phyloP scores from a whole-genome alignment of 805 yeast genomes.

The Candida coleopterorum region DNA sequence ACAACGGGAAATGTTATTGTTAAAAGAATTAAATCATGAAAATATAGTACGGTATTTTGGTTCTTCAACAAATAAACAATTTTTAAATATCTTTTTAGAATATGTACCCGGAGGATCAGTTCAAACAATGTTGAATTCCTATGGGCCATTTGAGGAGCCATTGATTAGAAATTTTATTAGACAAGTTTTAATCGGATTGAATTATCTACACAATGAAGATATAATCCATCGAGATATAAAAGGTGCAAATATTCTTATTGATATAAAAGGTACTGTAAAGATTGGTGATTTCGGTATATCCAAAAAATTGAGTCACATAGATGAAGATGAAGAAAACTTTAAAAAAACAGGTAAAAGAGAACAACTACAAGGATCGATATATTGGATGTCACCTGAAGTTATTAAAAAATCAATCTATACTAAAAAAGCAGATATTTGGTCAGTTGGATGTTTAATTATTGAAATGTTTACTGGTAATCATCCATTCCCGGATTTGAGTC shows the following conservation, averaged over 20 bases:
- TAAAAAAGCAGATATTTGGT: constrained; percentile 94
- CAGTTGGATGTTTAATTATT: constrained; percentile 87
- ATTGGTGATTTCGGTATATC: constrained; percentile 87
- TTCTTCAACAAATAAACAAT: constrained; percentile 67
- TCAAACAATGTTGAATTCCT: constrained; percentile 62
- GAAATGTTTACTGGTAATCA: constrained; percentile 97
- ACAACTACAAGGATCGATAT: constrained; percentile 87
- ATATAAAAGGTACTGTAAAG: constrained; percentile 74
- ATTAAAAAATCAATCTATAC: constrained; percentile 91
- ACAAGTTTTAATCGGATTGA: constrained; percentile 72
- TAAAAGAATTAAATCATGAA: constrained; percentile 79
- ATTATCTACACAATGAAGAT: constrained; percentile 67
- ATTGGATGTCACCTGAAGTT: constrained; percentile 99
- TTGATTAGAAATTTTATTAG: constrained; percentile 65
- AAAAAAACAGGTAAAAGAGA: constrained; percentile 51
- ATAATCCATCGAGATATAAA: constrained; percentile 85
- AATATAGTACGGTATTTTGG: constrained; percentile 93
- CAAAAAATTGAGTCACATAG: constrained; percentile 27
- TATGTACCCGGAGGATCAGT: constrained; percentile 59
- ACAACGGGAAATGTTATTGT: constrained; percentile 72
- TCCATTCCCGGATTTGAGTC: constrained; percentile 92
- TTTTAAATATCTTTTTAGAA: constrained; percentile 67
- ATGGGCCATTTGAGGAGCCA: constrained; percentile 79
- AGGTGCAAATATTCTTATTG: constrained; percentile 82
- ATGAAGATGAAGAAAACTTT: constrained; percentile 21